These are phyloP conservation scores for Cladosporium sp. DNA, from an alignment of 2,329 filamentous ascomycete genomes.

Conservation along the genomic window DNA sequence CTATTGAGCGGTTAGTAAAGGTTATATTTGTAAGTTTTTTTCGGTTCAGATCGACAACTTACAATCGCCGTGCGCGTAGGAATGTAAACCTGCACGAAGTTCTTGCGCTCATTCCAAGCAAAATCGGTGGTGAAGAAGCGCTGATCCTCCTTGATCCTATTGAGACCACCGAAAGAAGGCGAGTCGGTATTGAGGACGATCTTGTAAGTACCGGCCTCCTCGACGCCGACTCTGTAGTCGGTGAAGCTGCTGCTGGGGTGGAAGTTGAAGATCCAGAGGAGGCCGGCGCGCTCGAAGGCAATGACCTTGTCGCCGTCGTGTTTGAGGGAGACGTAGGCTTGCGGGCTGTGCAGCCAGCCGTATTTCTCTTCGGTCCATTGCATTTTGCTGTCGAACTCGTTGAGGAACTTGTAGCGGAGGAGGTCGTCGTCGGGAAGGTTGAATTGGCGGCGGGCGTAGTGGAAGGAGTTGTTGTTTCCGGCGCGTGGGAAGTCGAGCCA, in stretches of 20 bases:
- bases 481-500: conserved; percentile 97
- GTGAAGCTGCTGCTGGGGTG: conserved; percentile 77
- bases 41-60: conserved; percentile 31
- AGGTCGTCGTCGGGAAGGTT: conserved; percentile 84
- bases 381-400: conserved; percentile 91
- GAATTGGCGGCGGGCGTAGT: conserved; percentile 67
- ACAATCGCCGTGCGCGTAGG: conserved; percentile 80
- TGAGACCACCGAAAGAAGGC: conserved; percentile 71
- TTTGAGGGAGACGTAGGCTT: conserved; percentile 92
- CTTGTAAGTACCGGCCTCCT: conserved; percentile 76
- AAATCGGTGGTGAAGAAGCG: conserved; percentile 89
- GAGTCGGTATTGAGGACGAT: conserved; percentile 80
- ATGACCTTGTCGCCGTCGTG: conserved; percentile 91
- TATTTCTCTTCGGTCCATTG: conserved; percentile 82
- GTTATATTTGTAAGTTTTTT: not conserved
- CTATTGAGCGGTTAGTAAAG: not conserved
- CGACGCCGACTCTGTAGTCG: conserved; percentile 88
- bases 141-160: conserved; percentile 70
- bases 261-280: conserved; percentile 97
- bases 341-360: conserved; percentile 79
- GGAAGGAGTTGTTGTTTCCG: conserved; percentile 48
- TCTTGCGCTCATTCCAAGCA: conserved; percentile 82
- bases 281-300: conserved; percentile 85
- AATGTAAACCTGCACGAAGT: conserved; percentile 89
- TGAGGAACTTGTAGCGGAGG: conserved; percentile 84